A percentile compares a stretch with the other conserved stretches of the same genome.
Evolutionary conservation across 148 eudicot species (phyloP).

Genomic region (Rhododendron mucronatum): DNA sequence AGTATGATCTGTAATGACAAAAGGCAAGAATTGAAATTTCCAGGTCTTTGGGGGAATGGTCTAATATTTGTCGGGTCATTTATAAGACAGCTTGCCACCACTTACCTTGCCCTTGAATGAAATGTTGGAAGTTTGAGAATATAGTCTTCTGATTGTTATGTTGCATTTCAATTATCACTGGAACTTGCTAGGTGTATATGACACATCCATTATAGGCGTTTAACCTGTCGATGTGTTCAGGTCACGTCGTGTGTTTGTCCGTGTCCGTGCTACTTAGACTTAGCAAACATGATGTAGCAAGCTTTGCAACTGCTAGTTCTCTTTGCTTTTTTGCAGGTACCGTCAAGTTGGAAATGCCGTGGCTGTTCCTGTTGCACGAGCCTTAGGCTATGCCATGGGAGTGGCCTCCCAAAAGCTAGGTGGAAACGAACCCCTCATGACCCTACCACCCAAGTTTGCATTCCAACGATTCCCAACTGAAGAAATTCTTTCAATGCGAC

Average conservation of each 20-base stretch:
- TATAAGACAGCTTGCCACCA: neutral
- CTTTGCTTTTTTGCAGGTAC: constrained; percentile 42
- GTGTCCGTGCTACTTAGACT: neutral
- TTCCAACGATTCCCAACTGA: constrained; percentile 26
- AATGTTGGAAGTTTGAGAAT: neutral
- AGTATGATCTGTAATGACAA: neutral
- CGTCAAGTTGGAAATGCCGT: constrained; percentile 96
- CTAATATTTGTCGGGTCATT: neutral
- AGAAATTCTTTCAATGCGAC: neutral
- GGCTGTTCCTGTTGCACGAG: constrained; percentile 72
- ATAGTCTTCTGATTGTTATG: neutral
- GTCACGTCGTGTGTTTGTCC: neutral
- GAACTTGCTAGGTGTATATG: neutral
- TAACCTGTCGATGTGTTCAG: neutral
- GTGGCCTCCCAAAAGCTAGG: constrained; percentile 58
- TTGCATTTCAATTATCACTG: neutral
- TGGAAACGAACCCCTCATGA: constrained; percentile 55
- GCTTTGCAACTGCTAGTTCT: neutral
- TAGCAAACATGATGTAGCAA: neutral
- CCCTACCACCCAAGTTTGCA: constrained; percentile 73
- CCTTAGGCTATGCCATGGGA: constrained; percentile 85
- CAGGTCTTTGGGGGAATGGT: neutral
- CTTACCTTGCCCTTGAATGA: neutral
- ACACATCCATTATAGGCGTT: neutral
- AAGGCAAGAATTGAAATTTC: neutral